These are phyloP conservation scores for Chlamydomonas incerta DNA, from an alignment of 139 green algal species.

Conservation along the genomic window DNA sequence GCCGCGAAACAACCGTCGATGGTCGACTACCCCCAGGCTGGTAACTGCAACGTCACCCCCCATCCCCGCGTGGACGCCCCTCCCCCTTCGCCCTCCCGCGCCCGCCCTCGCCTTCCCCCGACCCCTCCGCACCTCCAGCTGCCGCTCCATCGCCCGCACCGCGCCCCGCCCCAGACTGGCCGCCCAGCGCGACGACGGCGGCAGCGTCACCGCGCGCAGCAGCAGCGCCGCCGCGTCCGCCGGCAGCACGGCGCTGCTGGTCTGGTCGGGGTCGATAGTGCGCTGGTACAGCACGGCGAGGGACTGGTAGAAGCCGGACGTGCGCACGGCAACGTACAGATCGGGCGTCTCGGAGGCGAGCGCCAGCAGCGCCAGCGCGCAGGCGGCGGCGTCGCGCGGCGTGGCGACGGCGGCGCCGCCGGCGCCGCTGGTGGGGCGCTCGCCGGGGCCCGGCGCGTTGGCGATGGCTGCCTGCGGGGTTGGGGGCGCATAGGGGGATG, in stretches of 20 bases:
- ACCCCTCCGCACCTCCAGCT: constrained; percentile 2
- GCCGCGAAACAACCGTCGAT: no score
- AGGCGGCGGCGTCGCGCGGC: constrained; percentile 22
- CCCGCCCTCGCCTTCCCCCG: no score
- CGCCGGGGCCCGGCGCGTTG: no score
- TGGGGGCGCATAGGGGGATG: no score
- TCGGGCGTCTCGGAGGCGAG: not conserved
- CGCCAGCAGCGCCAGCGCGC: constrained; percentile 28
- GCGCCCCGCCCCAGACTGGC: not conserved
- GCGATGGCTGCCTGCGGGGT: no score
- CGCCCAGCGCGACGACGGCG: not conserved
- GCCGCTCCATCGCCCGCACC: not conserved
- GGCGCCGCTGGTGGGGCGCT: not conserved
- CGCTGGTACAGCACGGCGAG: constrained; percentile 31
- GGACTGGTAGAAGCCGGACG: constrained; percentile 10
- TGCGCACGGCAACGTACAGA: constrained; percentile 12
- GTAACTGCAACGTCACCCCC: no score
- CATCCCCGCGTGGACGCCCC: no score
- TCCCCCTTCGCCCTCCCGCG: not conserved
- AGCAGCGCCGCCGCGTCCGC: constrained; percentile 30
- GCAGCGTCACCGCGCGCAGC: not conserved
- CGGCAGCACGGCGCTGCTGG: not conserved
- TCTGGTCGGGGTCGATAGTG: constrained; percentile 7
- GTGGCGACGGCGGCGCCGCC: not conserved
- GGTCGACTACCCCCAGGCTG: no score